Base-by-base conservation (phyloP, 768 basidiomycete species). In the Macrocybe gigantea region DNA sequence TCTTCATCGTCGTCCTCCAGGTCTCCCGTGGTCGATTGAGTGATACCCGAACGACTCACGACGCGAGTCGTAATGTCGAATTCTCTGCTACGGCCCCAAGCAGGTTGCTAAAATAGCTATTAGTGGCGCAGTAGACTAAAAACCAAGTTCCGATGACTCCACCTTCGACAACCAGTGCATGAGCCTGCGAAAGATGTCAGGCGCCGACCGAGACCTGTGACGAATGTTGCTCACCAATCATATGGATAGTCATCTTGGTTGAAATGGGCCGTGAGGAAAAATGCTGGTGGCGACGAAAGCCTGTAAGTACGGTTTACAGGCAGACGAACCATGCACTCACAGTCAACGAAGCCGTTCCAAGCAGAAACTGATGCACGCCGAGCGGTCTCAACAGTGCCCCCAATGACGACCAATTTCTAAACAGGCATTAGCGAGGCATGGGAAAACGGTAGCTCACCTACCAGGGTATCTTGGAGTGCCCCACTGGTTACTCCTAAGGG, bases 111-210 rank as follows among this genome's bases (percentile, higher is more conserved):
- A 50, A 22, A 56, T 44, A 38, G 41, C 38, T 29, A 22, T 41
- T 46, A 33, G 38, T 29, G 53, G 41, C 41, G 41, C 47, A 22
- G 36, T 11, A 38, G 11, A 1, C 15, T 15, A 43, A 12, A 43
- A 22, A 7, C 13, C 30, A 31, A 43, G 15, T n/a, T 31, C 42
- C 42, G 35, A 12, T 32, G 42, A 31, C 32, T 44, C 42, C 32
- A 82, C 88, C 78, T 91, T 92, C 15, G 86, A 75, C 41, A 92
- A 73, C 90, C 89, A 92, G 57, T 92, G 86, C 86, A 90, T 88
- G 54, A 91, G 63, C 88, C 87, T 89, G 54, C n/a, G 49, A 44
- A 48, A 48, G 41, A 43, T 30, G 47, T 53, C 44, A 60, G 51
- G 29, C 38, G 47, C 36, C 29, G 44, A 38, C 38, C 46, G 46